Evolutionary conservation across 805 yeast species (phyloP).

Genomic region (Saturnispora bothae): DNA sequence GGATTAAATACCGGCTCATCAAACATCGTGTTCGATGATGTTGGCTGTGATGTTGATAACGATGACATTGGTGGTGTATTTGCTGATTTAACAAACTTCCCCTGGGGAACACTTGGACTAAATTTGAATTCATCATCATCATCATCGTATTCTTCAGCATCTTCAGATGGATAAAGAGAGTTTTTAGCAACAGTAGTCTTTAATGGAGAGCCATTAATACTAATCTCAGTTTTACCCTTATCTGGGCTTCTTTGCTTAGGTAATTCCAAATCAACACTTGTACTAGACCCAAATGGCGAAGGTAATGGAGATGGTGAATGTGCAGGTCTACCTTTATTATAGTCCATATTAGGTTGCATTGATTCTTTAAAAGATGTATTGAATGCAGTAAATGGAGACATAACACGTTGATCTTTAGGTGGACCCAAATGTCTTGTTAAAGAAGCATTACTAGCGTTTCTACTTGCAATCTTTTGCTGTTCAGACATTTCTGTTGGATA

Average conservation of each 20-base stretch:
- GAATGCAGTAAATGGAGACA: slow-evolving; percentile 30
- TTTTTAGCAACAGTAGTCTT: not conserved
- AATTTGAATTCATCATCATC: slow-evolving; percentile 3
- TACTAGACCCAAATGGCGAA: not conserved
- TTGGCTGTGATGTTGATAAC: not conserved
- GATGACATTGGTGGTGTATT: not conserved
- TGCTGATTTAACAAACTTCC: too few relatives aligned
- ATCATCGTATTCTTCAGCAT: slow-evolving; percentile 4
- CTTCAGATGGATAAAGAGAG: slow-evolving; percentile 5
- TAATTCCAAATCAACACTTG: slow-evolving; percentile 4
- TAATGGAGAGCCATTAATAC: slow-evolving; percentile 1
- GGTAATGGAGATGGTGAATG: not conserved
- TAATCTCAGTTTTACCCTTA: not conserved
- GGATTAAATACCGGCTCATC: slow-evolving; percentile 12
- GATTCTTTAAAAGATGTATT: slow-evolving; percentile 23
- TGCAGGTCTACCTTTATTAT: not conserved
- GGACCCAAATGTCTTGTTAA: not conserved
- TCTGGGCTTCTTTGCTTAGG: slow-evolving; percentile 16
- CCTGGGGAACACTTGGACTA: slow-evolving; percentile 3
- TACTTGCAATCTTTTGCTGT: slow-evolving; percentile 1
- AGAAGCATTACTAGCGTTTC: slow-evolving; percentile 5
- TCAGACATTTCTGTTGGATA: slow-evolving; percentile 12
- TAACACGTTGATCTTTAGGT: slow-evolving; percentile 13
- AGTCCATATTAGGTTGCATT: slow-evolving; percentile 13
- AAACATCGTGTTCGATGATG: slow-evolving; percentile 2